These are phyloP conservation scores for Oidium heveae DNA, from an alignment of 2,329 filamentous ascomycete species.

Conservation along the genomic window DNA sequence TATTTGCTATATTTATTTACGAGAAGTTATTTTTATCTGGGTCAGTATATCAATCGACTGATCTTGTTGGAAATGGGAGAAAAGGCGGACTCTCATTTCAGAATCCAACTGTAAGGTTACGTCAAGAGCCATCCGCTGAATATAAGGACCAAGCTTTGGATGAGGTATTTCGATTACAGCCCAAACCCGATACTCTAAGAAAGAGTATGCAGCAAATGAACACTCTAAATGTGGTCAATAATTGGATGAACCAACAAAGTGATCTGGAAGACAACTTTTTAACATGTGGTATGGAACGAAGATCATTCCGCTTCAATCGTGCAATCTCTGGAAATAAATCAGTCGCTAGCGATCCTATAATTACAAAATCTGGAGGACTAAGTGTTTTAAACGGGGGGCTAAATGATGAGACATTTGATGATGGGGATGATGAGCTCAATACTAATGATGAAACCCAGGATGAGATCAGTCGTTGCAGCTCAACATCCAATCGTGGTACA, in stretches of 20 bases:
- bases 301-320: slow-evolving; percentile 7
- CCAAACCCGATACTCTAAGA: slow-evolving; percentile 31
- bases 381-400: slow-evolving; percentile 19
- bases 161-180: slow-evolving; percentile 62
- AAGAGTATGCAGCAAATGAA: slow-evolving; percentile 40
- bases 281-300: slow-evolving; percentile 29
- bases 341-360: slow-evolving; percentile 34
- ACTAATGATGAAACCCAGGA: slow-evolving; percentile 39
- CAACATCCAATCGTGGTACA: slow-evolving; percentile 18
- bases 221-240: slow-evolving; percentile 57
- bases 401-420: slow-evolving; percentile 16
- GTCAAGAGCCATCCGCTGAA: slow-evolving; percentile 69
- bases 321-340: slow-evolving; percentile 26
- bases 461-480: slow-evolving; percentile 2
- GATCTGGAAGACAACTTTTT: slow-evolving; percentile 32
- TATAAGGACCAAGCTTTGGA: slow-evolving; percentile 77
- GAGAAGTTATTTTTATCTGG: slow-evolving; percentile 57
- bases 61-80: slow-evolving; percentile 46
- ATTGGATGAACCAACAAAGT: slow-evolving; percentile 60
- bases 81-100: slow-evolving; percentile 28
- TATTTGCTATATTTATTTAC: slow-evolving; percentile 71
- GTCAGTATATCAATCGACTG: slow-evolving; percentile 56
- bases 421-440: slow-evolving; percentile 65
- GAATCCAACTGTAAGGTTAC: slow-evolving; percentile 30
- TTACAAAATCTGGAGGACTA: slow-evolving; percentile 18